Evolutionary conservation across 192 early-diverging fungal species (phyloP).

Genomic region (Ambispora gerdemannii): DNA sequence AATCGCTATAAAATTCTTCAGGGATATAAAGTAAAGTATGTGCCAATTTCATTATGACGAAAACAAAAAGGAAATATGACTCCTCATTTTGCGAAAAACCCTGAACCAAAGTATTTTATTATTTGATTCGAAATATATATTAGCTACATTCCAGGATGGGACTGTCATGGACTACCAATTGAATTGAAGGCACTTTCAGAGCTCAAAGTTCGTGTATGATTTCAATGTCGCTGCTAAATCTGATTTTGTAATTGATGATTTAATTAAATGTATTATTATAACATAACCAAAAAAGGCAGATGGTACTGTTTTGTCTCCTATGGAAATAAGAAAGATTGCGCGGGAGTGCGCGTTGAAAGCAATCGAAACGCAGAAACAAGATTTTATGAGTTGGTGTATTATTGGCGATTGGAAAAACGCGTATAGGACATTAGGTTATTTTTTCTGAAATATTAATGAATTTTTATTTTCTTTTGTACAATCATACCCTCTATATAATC

Average conservation of each 20-base stretch:
- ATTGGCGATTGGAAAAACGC: conserved; percentile 74
- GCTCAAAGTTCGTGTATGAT: too few species aligned
- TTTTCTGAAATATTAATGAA: background rate
- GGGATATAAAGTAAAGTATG: conserved; percentile 66
- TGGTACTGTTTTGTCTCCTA: conserved; percentile 36
- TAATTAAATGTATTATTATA: background rate
- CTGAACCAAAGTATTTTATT: background rate
- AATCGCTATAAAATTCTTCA: conserved; percentile 69
- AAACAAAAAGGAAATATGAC: too few species aligned
- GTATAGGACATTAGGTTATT: conserved; percentile 57
- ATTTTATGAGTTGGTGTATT: conserved; percentile 64
- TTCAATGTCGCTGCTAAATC: too few species aligned
- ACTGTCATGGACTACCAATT: conserved; percentile 79
- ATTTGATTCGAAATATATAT: too few species aligned
- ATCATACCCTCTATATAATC: background rate
- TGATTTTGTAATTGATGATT: conserved; percentile 9
- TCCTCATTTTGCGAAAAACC: background rate
- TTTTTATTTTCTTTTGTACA: background rate
- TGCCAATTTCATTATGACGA: background rate
- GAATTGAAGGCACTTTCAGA: conserved; percentile 71
- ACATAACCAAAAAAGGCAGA: conserved; percentile 20
- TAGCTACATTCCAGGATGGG: conserved; percentile 74
- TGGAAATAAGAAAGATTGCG: conserved; percentile 54
- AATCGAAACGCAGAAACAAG: conserved; percentile 54
- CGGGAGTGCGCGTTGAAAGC: conserved; percentile 58